These are phyloP conservation scores for Amphichorda felina DNA, from an alignment of 2,329 filamentous ascomycete species.

Conservation along the genomic window DNA sequence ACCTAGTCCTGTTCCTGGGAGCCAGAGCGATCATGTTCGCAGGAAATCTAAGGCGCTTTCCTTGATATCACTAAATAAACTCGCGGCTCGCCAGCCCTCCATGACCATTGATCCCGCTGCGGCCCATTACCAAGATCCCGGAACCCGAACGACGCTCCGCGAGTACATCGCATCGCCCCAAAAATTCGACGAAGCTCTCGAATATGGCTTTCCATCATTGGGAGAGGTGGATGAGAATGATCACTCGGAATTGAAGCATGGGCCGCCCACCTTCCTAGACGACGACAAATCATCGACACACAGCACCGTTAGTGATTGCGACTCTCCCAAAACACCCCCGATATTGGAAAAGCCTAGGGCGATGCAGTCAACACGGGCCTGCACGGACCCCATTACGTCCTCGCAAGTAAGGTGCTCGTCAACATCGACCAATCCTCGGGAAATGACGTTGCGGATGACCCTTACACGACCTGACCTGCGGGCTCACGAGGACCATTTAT, in stretches of 20 bases:
- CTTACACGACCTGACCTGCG: conserved; percentile 81
- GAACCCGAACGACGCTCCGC: conserved; percentile 74
- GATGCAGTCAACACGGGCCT: conserved; percentile 13
- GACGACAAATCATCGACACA: conserved; percentile 45
- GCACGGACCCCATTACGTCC: conserved; percentile 12
- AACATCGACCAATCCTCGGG: conserved; percentile 41
- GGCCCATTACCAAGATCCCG: conserved; percentile 81
- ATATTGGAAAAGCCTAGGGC: conserved; percentile 26
- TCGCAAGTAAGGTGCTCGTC: conserved; percentile 1
- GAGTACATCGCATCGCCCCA: conserved; percentile 81
- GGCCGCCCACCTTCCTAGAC: conserved; percentile 9
- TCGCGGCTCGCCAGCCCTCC: conserved; percentile 14
- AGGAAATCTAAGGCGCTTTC: conserved; percentile 44
- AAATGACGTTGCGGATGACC: conserved; percentile 96
- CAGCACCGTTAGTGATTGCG: conserved; percentile 41
- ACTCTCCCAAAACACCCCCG: conserved; percentile 47
- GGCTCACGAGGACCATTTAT: conserved; percentile 59
- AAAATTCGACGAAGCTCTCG: conserved; percentile 90
- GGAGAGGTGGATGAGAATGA: conserved; percentile 19
- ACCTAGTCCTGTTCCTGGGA: conserved; percentile 2
- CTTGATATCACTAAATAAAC: conserved; percentile 35
- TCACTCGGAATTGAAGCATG: background rate
- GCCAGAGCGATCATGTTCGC: conserved; percentile 22
- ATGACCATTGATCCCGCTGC: conserved; percentile 56
- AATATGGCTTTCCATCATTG: conserved; percentile 77